phyloP scores from a whole-genome alignment of 495 filamentous ascomycete genomes.

The Neurospora sp. region DNA sequence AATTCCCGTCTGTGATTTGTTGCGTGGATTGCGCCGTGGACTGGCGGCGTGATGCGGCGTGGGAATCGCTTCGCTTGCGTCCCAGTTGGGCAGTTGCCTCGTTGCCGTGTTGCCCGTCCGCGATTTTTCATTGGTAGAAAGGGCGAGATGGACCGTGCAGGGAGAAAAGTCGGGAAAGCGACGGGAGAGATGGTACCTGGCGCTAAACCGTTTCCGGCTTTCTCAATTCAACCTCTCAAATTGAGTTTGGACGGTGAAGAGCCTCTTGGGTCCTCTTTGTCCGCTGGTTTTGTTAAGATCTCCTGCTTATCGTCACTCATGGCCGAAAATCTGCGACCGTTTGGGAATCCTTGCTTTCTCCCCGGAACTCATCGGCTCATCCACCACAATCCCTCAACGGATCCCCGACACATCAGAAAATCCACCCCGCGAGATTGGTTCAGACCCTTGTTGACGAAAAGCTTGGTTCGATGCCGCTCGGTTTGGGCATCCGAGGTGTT shows the following conservation, averaged over 20 bases:
- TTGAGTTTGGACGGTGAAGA: neutral
- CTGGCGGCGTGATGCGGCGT: neutral
- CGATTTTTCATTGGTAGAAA: neutral
- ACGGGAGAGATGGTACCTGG: neutral
- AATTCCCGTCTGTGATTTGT: neutral
- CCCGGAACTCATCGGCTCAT: neutral
- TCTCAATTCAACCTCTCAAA: neutral
- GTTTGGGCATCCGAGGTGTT: neutral
- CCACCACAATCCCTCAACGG: neutral
- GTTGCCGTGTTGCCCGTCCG: neutral
- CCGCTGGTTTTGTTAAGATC: neutral
- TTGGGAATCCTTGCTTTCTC: neutral
- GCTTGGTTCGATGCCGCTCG: neutral
- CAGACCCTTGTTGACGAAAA: neutral
- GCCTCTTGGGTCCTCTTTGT: neutral
- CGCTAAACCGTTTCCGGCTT: neutral
- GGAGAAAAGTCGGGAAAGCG: neutral
- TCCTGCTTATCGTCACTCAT: neutral
- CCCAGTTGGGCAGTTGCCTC: neutral
- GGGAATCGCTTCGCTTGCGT: neutral
- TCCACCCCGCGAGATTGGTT: neutral
- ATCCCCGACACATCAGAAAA: neutral
- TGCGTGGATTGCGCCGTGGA: neutral
- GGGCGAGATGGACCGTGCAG: neutral
- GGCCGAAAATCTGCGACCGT: neutral